Percentiles rank a stretch among this genome's conserved stretches.
Conservation (phyloP, 2,329 filamentous ascomycete genomes). For the Pezicula neosporulosa region DNA sequence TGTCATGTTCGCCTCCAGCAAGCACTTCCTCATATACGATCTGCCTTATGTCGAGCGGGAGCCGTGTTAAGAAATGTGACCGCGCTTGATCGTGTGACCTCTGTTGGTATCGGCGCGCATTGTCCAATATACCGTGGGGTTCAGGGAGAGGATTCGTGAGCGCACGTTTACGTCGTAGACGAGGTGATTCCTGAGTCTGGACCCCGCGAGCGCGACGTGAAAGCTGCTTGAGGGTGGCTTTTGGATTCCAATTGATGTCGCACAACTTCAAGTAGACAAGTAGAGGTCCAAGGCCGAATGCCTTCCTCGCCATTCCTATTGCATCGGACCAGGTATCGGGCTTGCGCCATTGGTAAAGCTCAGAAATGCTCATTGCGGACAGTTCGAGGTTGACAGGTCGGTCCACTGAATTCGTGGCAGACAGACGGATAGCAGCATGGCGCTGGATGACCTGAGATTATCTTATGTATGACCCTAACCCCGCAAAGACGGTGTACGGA, state of each 20-base stretch:
- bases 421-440: too few species aligned
- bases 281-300: background rate
- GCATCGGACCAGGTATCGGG: background rate
- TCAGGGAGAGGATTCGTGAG: conserved; percentile 13
- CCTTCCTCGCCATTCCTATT: background rate
- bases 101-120: conserved; percentile 10
- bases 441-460: too few species aligned
- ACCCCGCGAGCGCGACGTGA: conserved; percentile 8
- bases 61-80: conserved; percentile 7
- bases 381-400: background rate
- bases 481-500: background rate
- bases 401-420: too few species aligned
- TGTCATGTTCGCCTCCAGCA: conserved; percentile 5
- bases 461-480: background rate
- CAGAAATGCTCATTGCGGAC: background rate
- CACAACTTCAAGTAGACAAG: background rate
- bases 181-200: conserved; percentile 5
- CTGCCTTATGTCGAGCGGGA: conserved; percentile 15
- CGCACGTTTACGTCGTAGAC: conserved; percentile 12
- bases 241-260: background rate
- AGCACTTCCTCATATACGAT: conserved; percentile 17
- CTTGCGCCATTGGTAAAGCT: background rate
- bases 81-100: conserved; percentile 7
- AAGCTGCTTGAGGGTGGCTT: conserved; percentile 4
- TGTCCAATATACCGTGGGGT: conserved; percentile 7